These are phyloP conservation scores for Emiliania huxleyi DNA, from an alignment of 78 protist genomes.

Conservation along the genomic window DNA sequence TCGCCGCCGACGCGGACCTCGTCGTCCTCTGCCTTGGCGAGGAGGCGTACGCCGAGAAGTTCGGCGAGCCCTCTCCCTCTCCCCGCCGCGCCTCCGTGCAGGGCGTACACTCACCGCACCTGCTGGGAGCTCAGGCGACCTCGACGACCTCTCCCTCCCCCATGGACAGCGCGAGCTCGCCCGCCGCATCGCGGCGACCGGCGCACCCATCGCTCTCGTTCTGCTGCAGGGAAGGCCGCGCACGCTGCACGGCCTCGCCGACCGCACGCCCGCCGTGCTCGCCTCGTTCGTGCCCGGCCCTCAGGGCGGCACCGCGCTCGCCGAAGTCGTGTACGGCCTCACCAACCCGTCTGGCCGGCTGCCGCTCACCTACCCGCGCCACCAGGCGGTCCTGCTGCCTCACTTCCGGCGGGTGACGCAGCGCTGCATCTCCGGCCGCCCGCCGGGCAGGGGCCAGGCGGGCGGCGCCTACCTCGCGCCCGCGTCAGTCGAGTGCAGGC, in stretches of 20 bases:
- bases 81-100: too few relatives aligned
- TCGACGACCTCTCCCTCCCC: slow-evolving; percentile 42
- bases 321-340: slow-evolving; percentile 66
- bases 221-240: slow-evolving; percentile 69
- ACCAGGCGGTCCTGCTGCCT: slow-evolving; percentile 41
- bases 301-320: slow-evolving; percentile 68
- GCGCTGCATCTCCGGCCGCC: too few relatives aligned
- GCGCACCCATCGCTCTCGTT: slow-evolving; percentile 46
- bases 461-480: background rate
- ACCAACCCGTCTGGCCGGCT: slow-evolving; percentile 72
- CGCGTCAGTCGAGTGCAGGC: background rate
- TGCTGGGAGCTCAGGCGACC: too few relatives aligned
- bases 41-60: slow-evolving; percentile 56
- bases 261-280: background rate
- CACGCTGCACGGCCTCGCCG: slow-evolving; percentile 41
- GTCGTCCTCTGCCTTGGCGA: slow-evolving; percentile 63
- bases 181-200: background rate
- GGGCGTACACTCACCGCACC: too few relatives aligned
- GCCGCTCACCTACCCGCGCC: slow-evolving; percentile 69
- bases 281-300: slow-evolving; percentile 57
- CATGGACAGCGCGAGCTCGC: background rate
- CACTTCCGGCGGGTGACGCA: background rate
- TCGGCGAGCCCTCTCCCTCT: too few relatives aligned
- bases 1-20: background rate
- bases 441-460: too few relatives aligned